These are phyloP conservation scores for Saccharomyces kudriavzevii DNA, from an alignment of 805 yeast genomes.

Conservation along the genomic window DNA sequence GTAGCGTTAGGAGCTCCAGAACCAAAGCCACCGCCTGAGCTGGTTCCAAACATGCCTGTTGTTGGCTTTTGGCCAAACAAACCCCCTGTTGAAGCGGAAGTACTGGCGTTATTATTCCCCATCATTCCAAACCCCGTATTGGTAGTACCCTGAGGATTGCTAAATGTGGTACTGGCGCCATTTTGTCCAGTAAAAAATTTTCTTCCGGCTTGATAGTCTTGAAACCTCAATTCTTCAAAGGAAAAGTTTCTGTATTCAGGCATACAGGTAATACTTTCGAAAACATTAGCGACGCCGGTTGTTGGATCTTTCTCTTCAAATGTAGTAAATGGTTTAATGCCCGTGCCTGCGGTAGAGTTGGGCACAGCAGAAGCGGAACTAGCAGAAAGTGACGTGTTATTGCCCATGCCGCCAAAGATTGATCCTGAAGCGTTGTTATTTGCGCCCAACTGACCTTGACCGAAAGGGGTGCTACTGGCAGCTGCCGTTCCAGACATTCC, in stretches of 20 bases:
- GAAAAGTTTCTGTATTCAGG: conserved; percentile 80
- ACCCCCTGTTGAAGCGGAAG: conserved; percentile 34
- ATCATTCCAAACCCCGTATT: conserved; percentile 11
- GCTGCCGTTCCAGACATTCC: conserved; percentile 35
- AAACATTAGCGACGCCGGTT: conserved; percentile 48
- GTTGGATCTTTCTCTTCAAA: conserved; percentile 62
- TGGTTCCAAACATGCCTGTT: conserved; percentile 4
- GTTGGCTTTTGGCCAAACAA: conserved; percentile 33
- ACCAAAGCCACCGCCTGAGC: conserved; percentile 3
- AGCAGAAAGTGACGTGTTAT: conserved; percentile 12
- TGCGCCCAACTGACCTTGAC: conserved; percentile 1
- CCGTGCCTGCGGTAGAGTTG: conserved; percentile 44
- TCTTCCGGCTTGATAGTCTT: conserved; percentile 70
- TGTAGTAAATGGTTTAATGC: conserved; percentile 60
- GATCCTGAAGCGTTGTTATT: conserved; percentile 14
- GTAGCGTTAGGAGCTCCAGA: not conserved
- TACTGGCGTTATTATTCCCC: conserved; percentile 6
- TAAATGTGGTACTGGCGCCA: conserved; percentile 7
- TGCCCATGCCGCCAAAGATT: conserved; percentile 19
- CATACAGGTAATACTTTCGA: conserved; percentile 76
- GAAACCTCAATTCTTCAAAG: conserved; percentile 79
- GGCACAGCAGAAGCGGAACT: conserved; percentile 18
- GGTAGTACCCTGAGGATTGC: conserved; percentile 5
- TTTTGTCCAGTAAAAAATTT: conserved; percentile 19
- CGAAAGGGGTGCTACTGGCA: conserved; percentile 13